Conservation (phyloP, 495 filamentous ascomycete genomes). For the Penicillium nucicola region DNA sequence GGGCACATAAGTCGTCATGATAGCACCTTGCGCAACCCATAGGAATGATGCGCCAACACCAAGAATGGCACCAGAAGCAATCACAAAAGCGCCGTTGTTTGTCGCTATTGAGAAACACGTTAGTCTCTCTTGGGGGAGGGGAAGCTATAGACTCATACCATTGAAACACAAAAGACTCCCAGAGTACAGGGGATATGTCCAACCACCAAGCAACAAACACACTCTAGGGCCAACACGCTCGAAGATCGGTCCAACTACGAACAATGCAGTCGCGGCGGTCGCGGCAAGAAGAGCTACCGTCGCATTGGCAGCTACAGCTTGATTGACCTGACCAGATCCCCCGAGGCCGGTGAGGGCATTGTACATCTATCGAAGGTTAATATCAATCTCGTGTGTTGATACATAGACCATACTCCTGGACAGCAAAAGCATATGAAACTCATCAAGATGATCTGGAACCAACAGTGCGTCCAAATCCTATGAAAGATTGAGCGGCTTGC, state of each 20-base stretch:
- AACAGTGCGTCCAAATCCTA: constrained; percentile 32
- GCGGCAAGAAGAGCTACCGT: constrained; percentile 38
- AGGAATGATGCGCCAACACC: constrained; percentile 50
- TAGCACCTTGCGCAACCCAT: constrained; percentile 54
- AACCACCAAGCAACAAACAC: constrained; percentile 40
- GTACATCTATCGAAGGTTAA: constrained; percentile 50
- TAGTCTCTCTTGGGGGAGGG: too few species aligned
- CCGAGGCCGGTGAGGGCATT: constrained; percentile 64
- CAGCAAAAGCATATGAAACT: constrained; percentile 77
- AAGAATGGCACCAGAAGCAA: constrained; percentile 57
- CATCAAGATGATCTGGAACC: constrained; percentile 45
- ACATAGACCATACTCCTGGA: constrained; percentile 49
- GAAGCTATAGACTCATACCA: constrained; percentile 11
- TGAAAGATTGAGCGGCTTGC: constrained; percentile 9
- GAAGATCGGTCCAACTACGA: constrained; percentile 42
- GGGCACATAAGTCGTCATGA: constrained; percentile 52
- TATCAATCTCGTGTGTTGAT: not conserved
- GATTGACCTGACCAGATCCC: constrained; percentile 49
- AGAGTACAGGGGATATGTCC: constrained; percentile 42
- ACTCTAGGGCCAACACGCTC: constrained; percentile 38
- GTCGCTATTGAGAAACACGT: constrained; percentile 46
- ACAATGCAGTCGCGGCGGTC: constrained; percentile 39
- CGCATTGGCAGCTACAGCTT: constrained; percentile 41
- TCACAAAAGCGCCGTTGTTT: constrained; percentile 70
- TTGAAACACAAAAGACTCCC: constrained; percentile 42